Percentiles rank a stretch among this genome's conserved stretches.
Evolutionary conservation across 129 eudicot genomes (phyloP).

Genomic region (Sambucus nigra): DNA sequence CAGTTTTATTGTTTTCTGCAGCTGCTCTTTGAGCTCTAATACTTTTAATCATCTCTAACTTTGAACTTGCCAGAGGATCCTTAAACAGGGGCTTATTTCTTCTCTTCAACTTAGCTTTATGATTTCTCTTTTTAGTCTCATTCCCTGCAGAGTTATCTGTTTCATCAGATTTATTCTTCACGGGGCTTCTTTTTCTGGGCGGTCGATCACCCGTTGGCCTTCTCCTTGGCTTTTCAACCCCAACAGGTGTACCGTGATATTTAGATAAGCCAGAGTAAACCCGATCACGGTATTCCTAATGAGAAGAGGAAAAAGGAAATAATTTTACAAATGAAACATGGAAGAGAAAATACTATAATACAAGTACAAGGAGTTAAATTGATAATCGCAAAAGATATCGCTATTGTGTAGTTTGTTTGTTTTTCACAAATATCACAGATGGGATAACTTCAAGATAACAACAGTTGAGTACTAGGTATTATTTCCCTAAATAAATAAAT

Average conservation of each 20-base stretch:
- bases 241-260: slow-evolving; percentile 38
- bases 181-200: slow-evolving; percentile 17
- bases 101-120: slow-evolving; percentile 26
- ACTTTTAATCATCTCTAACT: slow-evolving; percentile 80
- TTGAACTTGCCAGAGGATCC: slow-evolving; percentile 80
- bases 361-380: background rate
- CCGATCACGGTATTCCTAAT: slow-evolving; percentile 66
- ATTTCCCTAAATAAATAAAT: too few relatives aligned
- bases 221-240: slow-evolving; percentile 44
- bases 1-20: slow-evolving; percentile 46
- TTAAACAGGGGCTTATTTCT: slow-evolving; percentile 36
- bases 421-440: background rate
- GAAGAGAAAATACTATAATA: background rate
- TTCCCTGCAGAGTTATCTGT: slow-evolving; percentile 7
- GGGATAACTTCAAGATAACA: background rate
- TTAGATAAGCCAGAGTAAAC: slow-evolving; percentile 55
- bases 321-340: slow-evolving; percentile 9
- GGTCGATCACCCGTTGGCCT: slow-evolving; percentile 30
- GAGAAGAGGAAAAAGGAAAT: slow-evolving; percentile 3
- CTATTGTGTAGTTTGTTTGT: background rate
- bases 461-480: too few relatives aligned
- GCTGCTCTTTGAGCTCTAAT: slow-evolving; percentile 80
- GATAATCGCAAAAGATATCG: background rate
- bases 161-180: slow-evolving; percentile 13
- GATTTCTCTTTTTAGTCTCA: slow-evolving; percentile 17